These are phyloP conservation scores for Alternaria conjuncta DNA, from an alignment of 2,329 filamentous ascomycete genomes.

Conservation along the genomic window DNA sequence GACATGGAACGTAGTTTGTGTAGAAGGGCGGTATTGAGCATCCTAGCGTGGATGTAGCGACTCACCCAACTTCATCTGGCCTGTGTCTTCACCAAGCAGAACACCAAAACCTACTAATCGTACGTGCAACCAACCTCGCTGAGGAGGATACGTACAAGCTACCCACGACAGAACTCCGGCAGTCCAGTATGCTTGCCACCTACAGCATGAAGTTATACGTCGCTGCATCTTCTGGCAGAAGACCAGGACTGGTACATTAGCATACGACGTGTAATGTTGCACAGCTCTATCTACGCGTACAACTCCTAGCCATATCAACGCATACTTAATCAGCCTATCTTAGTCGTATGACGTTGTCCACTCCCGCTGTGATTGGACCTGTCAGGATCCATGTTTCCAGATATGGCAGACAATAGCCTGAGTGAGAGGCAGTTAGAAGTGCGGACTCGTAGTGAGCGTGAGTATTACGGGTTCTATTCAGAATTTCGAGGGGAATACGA, in stretches of 20 bases:
- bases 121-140: neutral
- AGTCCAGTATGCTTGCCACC: neutral
- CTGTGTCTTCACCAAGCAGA: neutral
- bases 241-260: neutral
- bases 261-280: neutral
- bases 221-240: neutral
- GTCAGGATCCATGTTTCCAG: neutral
- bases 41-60: neutral
- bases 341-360: neutral
- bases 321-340: neutral
- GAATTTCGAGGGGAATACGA: neutral
- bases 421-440: neutral
- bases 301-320: neutral
- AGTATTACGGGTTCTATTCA: neutral
- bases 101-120: neutral
- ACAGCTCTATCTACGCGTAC: neutral
- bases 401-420: neutral
- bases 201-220: neutral
- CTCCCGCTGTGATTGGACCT: neutral
- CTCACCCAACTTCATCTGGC: neutral
- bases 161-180: neutral
- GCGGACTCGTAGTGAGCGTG: neutral
- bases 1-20: neutral
- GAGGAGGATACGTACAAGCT: neutral
- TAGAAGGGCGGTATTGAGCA: neutral